Percentiles rank a stretch among this genome's conserved stretches.
phyloP scores from a whole-genome alignment of 2,329 filamentous ascomycete genomes.

The Bisporella sp. region DNA sequence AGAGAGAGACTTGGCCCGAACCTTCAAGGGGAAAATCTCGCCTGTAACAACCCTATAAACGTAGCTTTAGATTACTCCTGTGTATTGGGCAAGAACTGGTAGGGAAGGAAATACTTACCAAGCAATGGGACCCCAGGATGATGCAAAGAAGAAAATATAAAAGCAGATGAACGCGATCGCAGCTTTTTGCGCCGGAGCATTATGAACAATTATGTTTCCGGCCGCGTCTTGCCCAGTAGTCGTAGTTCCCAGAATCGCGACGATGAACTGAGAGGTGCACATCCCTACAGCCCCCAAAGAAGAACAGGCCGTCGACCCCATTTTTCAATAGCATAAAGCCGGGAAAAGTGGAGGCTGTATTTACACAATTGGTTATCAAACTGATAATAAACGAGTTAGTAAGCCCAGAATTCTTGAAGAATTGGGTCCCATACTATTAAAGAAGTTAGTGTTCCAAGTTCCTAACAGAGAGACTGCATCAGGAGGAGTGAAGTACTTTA shows the following conservation, averaged over 20 bases:
- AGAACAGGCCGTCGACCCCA: conserved; percentile 58
- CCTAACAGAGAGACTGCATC: no score
- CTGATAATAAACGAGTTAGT: conserved; percentile 48
- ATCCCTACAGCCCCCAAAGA: conserved; percentile 38
- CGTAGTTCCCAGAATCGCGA: conserved; percentile 50
- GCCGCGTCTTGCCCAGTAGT: conserved; percentile 42
- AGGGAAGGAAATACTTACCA: neutral
- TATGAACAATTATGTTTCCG: conserved; percentile 46
- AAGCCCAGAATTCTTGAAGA: conserved; percentile 51
- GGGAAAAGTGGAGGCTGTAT: conserved; percentile 56
- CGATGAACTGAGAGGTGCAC: conserved; percentile 25
- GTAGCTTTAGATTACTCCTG: neutral
- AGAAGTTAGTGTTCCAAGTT: conserved; percentile 17
- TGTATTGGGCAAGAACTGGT: neutral
- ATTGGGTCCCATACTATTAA: conserved; percentile 45
- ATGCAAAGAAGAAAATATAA: conserved; percentile 71
- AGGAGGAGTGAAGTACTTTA: no score
- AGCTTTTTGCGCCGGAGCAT: conserved; percentile 44
- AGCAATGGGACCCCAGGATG: conserved; percentile 51
- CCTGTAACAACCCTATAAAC: conserved; percentile 44
- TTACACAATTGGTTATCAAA: conserved; percentile 59
- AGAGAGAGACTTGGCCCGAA: conserved; percentile 57
- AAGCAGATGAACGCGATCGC: conserved; percentile 58
- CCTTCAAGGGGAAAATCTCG: conserved; percentile 57
- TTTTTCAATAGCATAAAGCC: conserved; percentile 57